Conservation (phyloP, 2,329 filamentous ascomycete genomes). For the Colletotrichum graminicola region DNA sequence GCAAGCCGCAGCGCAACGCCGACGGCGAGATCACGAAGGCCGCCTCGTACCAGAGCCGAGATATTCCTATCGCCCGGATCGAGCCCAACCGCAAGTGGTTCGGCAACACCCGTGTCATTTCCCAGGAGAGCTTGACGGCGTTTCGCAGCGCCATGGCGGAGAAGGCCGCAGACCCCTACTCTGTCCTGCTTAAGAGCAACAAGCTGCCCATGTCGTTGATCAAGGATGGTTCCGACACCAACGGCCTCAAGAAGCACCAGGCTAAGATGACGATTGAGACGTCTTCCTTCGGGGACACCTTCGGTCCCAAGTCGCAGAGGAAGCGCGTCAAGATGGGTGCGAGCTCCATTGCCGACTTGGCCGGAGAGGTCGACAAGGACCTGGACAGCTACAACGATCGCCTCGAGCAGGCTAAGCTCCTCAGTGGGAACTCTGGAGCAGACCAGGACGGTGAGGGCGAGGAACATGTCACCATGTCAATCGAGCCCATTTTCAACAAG, state of each 20-base stretch:
- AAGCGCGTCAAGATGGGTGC: constrained; percentile 93
- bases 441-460: constrained; percentile 60
- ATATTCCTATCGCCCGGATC: constrained; percentile 85
- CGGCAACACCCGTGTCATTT: constrained; percentile 90
- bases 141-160: constrained; percentile 95
- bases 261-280: constrained; percentile 95
- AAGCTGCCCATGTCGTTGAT: constrained; percentile 98
- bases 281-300: constrained; percentile 87
- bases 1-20: constrained; percentile 84
- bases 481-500: constrained; percentile 91
- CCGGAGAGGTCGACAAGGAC: constrained; percentile 81
- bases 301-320: constrained; percentile 92
- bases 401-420: constrained; percentile 80
- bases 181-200: constrained; percentile 95
- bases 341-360: constrained; percentile 84
- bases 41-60: constrained; percentile 85
- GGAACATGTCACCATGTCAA: constrained; percentile 70
- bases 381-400: constrained; percentile 86
- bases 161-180: constrained; percentile 89
- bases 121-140: constrained; percentile 85
- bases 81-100: constrained; percentile 99
- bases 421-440: constrained; percentile 77
- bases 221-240: constrained; percentile 78
- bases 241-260: constrained; percentile 90
- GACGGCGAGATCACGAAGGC: constrained; percentile 87